Evolutionary conservation across 2,329 filamentous ascomycete species (phyloP), one percentile per base, ranked within the genome.

Genomic region (Colletotrichum orchidophilum): DNA sequence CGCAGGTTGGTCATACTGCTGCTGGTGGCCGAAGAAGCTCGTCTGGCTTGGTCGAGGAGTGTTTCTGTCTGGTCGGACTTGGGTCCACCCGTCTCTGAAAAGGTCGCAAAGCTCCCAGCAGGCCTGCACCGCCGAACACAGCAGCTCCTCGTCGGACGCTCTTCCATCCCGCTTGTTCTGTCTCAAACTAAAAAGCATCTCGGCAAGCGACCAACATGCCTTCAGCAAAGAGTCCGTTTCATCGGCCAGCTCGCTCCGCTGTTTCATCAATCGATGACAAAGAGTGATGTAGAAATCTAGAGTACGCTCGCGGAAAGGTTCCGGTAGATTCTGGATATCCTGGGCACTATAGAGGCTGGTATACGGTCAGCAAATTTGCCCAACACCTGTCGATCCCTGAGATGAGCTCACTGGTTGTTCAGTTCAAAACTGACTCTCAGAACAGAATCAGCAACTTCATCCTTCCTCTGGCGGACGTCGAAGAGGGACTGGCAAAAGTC

Each of bases 211-310:
- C 96, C 96, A 98, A 78, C 95, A 97, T 26, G 95, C 94, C 66
- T 92, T 89, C 3, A 98, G 87, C 4, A 98, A 86, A 7, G 93
- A 91, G 79, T 97, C 95, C 0, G 94, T 96, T 77, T 97, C 94
- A 73, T 93, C 92, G 0, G 91, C 91, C 2, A 95, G 81, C 31
- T 94, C 92, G 63, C 90, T 93, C 68, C 94, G 90, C 80, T 97
- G 94, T 80, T 97, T 98, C 95, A 98, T 98, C n/a, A 98, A 83
- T 49, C 96, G 91, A 80, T 98, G 96, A 77, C 96, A 98, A 3
- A 98, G 81, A 0, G 96, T 97, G 75, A 97, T 93, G 77, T 98
- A 98, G 76, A 98, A 98, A 77, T 98, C 96, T 67, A 98, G 81
- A 0, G 96, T 98, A 70, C 95, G 87, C 81, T 98, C 95, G 63